Evolutionary conservation across 306 rosid species (phyloP), one percentile per base, ranked within the genome.

Genomic region (Cucurbita ficifolia): DNA sequence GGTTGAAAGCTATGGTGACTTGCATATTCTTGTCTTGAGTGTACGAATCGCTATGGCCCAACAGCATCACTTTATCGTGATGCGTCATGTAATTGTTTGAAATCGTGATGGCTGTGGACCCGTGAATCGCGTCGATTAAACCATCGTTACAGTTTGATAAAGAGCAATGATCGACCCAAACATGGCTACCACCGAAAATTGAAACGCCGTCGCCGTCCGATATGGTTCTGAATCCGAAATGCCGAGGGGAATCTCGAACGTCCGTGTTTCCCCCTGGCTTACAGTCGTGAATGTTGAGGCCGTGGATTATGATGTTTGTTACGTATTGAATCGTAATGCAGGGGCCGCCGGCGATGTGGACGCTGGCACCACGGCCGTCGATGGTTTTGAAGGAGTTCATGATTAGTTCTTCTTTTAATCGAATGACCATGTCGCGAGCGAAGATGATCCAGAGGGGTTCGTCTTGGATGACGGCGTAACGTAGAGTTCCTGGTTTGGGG

Each of bases 151-250:
- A 94, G 56, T 91, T 94, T 0, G 99, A 94, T 64, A 94, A 56
- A 0, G 99, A 94, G 82, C 90, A 85, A 43, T 94, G 99, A 55
- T 94, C 99, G 16, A 94, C 99, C 99, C 99, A 94, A 0, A 94
- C 43, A 68, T 94, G 99, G 71, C 88, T 87, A 7, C 97, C 99
- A 5, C 99, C 99, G 24, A 94, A 94, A 64, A 94, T 94, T 10
- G 99, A 94, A 3, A 94, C 96, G 0, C 99, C 99, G 40, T 94
- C 99, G 21, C 97, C 98, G 76, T 94, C 98, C 6, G 98, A 94
- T 59, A 89, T 11, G 0, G 98, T 94, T 18, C 98, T 89, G 87
- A 89, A 94, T 74, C 99, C 99, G 68, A 55, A 94, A 57, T 94
- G 99, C 4, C 50, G 1, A 9, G 99, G 97, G 83, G 96, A 86